Evolutionary conservation across 306 rosid genomes (phyloP).

Genomic region (Prunus padus): DNA sequence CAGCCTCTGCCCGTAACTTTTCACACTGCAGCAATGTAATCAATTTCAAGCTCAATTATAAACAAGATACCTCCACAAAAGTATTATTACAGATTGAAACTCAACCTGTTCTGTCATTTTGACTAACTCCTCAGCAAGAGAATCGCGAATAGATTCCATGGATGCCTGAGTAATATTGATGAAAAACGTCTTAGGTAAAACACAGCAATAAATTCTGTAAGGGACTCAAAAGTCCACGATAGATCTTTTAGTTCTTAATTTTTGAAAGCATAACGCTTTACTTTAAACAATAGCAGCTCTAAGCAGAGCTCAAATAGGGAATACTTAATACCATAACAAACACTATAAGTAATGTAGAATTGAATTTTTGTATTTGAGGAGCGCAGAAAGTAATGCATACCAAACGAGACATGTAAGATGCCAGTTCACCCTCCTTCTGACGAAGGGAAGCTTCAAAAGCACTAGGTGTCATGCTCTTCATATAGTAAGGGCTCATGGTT

Average conservation of each 20-base stretch:
- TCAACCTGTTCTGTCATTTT: slow-evolving; percentile 85
- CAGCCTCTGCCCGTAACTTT: slow-evolving; percentile 81
- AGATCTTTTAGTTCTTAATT: not conserved
- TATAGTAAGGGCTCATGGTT: slow-evolving; percentile 78
- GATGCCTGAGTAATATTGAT: slow-evolving; percentile 58
- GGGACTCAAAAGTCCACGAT: not conserved
- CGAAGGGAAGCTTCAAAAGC: slow-evolving; percentile 96
- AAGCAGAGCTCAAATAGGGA: slow-evolving; percentile 9
- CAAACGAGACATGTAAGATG: slow-evolving; percentile 96
- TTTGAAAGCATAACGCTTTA: not conserved
- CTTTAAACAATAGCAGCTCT: slow-evolving; percentile 11
- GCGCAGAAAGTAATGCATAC: slow-evolving; percentile 43
- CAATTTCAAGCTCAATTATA: slow-evolving; percentile 24
- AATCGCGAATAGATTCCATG: slow-evolving; percentile 92
- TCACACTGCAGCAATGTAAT: slow-evolving; percentile 65
- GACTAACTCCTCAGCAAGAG: slow-evolving; percentile 98
- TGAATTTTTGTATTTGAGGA: not conserved
- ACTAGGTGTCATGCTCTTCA: slow-evolving; percentile 94
- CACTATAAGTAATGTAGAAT: not conserved
- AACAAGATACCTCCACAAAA: not conserved
- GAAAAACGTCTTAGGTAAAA: slow-evolving; percentile 14
- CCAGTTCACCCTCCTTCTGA: slow-evolving; percentile 99
- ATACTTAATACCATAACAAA: slow-evolving; percentile 3
- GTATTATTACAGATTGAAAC: slow-evolving; percentile 6
- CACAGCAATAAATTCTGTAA: not conserved